Base-by-base conservation (phyloP, 2,329 filamentous ascomycete species). In the Cladosporium sp. region DNA sequence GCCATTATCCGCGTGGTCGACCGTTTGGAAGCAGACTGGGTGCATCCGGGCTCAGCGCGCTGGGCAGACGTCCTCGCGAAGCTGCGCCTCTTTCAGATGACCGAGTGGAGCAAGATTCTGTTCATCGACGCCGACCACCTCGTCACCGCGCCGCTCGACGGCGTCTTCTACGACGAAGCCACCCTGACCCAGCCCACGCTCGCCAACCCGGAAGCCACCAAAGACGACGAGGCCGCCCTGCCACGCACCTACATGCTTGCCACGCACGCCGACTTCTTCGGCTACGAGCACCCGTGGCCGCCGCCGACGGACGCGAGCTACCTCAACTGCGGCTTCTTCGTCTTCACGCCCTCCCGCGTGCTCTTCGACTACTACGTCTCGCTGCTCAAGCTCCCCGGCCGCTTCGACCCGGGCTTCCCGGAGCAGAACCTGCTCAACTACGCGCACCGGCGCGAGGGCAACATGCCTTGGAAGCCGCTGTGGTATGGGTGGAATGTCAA, bases 361-460 rank as follows among this genome's bases (percentile, higher is more conserved):
- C 62, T 80, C 5, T 79, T 78, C 67, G 71, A 74, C 11, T 78
- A 80, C 67, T 80, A 79, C 69, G 66, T 75, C 29, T 70, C 70
- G 7, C 65, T 81, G 2, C 66, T 77, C 4, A 59, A 68, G 2
- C 62, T 77, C 5, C 69, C 72, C 0, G 75, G 73, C n/a, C 72
- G 74, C 8, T 79, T 79, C 66, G 70, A 75, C 16, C 71, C 75
- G 1, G 62, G 67, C 1, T 74, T 76, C 29, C 75, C 74, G 23
- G 78, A 80, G 69, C 77, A 80, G 72, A 76, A 76, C 66, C 63
- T 80, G 60, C 66, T 80, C 53, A 80, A 80, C 56, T 78, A 80
- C 58, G 78, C 77, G 35, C 77, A 80, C 66, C 69, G 76, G 2
- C 67, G 70, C 12, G 75, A 76, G 1, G 78, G 78, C 0, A 76